Base-by-base conservation (phyloP, 345 rosid genomes). In the Citropsis articulata region DNA sequence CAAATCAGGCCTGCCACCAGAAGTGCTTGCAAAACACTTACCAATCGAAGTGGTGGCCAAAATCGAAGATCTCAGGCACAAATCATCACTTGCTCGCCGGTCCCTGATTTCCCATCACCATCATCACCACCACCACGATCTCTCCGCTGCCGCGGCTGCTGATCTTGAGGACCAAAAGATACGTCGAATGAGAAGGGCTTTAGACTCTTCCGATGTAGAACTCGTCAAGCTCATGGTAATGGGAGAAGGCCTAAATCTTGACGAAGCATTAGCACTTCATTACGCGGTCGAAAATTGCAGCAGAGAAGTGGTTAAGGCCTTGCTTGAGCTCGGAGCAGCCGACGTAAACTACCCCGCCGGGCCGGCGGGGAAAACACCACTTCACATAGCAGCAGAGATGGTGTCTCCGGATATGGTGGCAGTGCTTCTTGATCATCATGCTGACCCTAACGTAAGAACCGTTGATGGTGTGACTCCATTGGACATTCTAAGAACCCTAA, bases 321-420 rank as follows among this genome's bases (percentile, higher is more conserved):
- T 97, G 90, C 92, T 97, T 7, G 99, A 97, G 81, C 94, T 97
- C 1, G 99, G 99, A 13, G 99, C 99, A 4, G 98, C 98, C 1
- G 95, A 97, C 71, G 99, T 97, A 57, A 97, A 97, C 85, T 94
- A 89, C 82, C 98, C 90, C 1, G 98, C 98, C 0, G 99, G 99
- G 0, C 98, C 97, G 0, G 93, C 94, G 0, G 96, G 98, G 12
- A 97, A 93, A 83, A 93, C 98, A 31, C 96, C 99, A 1, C 93
- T 97, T 25, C 99, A 97, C 78, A 82, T 93, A 5, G 99, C 99
- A 0, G 94, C 99, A 5, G 98, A 97, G 81, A 94, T 97, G 99
- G 98, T 97, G 35, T 97, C 98, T 18, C 98, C 98, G 0, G 99
- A 97, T 77, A 97, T 97, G 99, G 99, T 94, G 60, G 91, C 98